Conservation (phyloP, 805 yeast species). For the Saturnispora mendoncae region DNA sequence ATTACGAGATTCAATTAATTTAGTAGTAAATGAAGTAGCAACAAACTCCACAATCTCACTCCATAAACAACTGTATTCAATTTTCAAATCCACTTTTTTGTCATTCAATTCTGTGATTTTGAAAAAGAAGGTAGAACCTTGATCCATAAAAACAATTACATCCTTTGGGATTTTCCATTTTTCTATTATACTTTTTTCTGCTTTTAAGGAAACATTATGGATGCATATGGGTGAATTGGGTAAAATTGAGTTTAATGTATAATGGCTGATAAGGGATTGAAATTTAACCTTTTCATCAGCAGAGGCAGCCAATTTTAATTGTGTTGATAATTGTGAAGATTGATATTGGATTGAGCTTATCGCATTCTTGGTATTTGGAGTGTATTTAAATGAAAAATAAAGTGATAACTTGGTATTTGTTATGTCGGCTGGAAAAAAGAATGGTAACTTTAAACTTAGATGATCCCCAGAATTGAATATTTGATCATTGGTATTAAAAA, state of each 20-base stretch:
- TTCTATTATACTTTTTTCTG: constrained; percentile 17
- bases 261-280: constrained; percentile 38
- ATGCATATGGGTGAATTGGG: constrained; percentile 46
- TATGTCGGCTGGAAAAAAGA: constrained; percentile 29
- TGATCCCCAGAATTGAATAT: constrained; percentile 10
- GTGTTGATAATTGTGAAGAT: constrained; percentile 37
- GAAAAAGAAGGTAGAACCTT: constrained; percentile 57
- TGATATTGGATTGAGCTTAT: constrained; percentile 14
- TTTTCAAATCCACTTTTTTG: constrained; percentile 35
- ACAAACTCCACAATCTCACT: constrained; percentile 35
- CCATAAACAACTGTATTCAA: constrained; percentile 38
- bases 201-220: constrained; percentile 29
- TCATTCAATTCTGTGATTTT: constrained; percentile 31
- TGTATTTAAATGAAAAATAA: constrained; percentile 17
- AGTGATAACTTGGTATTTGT: constrained; percentile 24
- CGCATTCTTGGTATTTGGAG: background rate
- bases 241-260: constrained; percentile 55
- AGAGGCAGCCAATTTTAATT: constrained; percentile 58
- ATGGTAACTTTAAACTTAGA: constrained; percentile 22
- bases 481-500: constrained; percentile 12
- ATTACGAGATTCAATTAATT: background rate
- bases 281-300: constrained; percentile 71
- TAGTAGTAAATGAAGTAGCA: constrained; percentile 10
- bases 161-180: constrained; percentile 28
- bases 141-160: constrained; percentile 56